Evolutionary conservation across 805 yeast genomes (phyloP), one percentile per base, ranked within the genome.

Genomic region (Candida maris): DNA sequence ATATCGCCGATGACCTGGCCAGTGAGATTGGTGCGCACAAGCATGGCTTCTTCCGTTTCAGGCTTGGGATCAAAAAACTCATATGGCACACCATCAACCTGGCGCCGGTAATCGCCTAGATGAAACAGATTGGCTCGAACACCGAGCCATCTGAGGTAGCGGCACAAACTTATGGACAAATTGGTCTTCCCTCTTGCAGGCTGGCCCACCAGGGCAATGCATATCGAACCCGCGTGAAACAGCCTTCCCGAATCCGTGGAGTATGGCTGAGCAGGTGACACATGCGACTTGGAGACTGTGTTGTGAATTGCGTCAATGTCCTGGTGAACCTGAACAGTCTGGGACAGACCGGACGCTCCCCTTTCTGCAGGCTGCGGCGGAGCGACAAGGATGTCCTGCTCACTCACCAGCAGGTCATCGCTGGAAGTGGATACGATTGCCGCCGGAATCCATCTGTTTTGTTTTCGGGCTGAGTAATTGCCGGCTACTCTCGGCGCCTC

Each of bases 131-230:
- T 89, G 2, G 96, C 81, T 53, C 85, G 81, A 15, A 93, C 97
- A 4, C 98, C 98, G 30, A 93, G 68, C 98, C 98, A 93, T 51
- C 97, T 74, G 48, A 94, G 68, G 59, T 89, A 93, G 40, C 98
- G 74, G 4, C 96, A 87, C 45, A 93, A 70, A 10, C 95, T 81
- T 26, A 91, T 97, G 5, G 96, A 83, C 34, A 91, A 69, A 57
- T 88, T 87, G 1, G 98, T 93, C 58, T 93, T 93, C 2, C 97
- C 97, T 32, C 97, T 73, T 1, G 96, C 97, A 2, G 98, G 97
- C 41, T 89, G 69, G 0, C 98, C 98, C 4, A 85, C 91, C 48
- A 93, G 71, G 4, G 84, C 86, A 35, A 93, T 82, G 50, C 95
- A 78, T 29, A 93, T 79, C 51, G 86, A 85, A 3, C 98, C 98